phyloP scores from a whole-genome alignment of 1,284 basidiomycete species.

The Cutaneotrichosporon daszewskae region DNA sequence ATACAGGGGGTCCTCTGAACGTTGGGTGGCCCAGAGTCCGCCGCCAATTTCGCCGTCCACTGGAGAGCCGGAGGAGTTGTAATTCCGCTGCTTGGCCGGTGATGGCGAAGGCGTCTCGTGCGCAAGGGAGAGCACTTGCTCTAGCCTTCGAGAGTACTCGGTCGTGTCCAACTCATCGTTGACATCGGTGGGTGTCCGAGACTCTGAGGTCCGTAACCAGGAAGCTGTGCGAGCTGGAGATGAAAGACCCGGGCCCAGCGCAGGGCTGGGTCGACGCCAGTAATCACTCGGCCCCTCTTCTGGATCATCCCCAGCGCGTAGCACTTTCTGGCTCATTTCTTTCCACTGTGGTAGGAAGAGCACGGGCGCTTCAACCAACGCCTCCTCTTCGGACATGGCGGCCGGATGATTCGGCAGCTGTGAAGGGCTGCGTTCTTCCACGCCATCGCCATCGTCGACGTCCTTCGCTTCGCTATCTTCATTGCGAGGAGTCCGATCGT shows the following conservation, averaged over 20 bases:
- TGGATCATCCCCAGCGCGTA: no score
- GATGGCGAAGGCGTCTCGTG: constrained; percentile 7
- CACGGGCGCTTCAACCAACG: no score
- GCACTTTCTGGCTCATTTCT: no score
- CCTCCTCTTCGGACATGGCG: background rate
- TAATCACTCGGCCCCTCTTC: constrained; percentile 21
- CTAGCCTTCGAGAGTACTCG: constrained; percentile 17
- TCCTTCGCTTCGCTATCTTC: no score
- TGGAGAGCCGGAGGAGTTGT: no score
- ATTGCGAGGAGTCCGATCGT: background rate
- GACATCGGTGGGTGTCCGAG: no score
- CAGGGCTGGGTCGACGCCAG: constrained; percentile 12
- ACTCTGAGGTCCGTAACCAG: constrained; percentile 8
- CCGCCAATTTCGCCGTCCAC: no score
- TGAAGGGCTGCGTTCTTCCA: background rate
- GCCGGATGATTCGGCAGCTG: background rate
- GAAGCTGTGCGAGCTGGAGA: constrained; percentile 1
- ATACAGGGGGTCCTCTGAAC: no score
- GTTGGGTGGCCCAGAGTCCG: no score
- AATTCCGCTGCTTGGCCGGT: constrained; percentile 4
- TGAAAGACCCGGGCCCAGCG: constrained; percentile 3
- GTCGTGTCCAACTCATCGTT: constrained; percentile 9
- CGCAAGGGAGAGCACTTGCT: constrained; percentile 12
- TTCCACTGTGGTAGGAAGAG: no score
- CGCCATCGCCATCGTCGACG: background rate